Evolutionary conservation across 1,139 yeast species (phyloP), one percentile per base, ranked within the genome.

Genomic region (Casaregolazyma suthepensis): DNA sequence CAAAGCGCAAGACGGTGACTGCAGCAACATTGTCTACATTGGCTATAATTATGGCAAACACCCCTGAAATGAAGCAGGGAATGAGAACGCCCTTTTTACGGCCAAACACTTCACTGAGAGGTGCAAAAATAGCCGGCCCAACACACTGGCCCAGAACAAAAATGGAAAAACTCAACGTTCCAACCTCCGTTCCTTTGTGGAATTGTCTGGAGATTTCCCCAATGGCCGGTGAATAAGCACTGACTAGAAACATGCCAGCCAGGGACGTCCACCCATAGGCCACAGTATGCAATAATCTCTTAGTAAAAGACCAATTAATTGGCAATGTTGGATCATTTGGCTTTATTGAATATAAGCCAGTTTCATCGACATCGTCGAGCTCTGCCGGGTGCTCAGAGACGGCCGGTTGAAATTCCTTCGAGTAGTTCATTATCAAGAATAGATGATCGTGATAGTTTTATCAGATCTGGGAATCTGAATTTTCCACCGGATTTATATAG

Each of bases 51-150:
- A 63, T 57, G 15, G 66, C 59, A 26, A 65, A 54, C 4, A 63
- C 22, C 72, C 48, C 85, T 74, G 67, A 84, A 12, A 86, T 66
- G 13, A 79, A 74, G 56, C 83, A 76, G 0, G 90, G 85, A 43
- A 80, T 70, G 50, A 85, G 70, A 61, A 83, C 87, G 0, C 88
- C 88, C 1, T 81, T 72, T 61, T 83, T 81, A 55, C 96, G 75
- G 7, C 96, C 96, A 54, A 81, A 79, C 58, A 84, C 80, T 66
- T 87, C 96, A 15, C 91, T 83, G 44, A 87, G 69, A 3, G 96
- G 96, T 3, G 91, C 88, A 74, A 90, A 79, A 44, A 87, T 69
- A 59, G 87, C 71, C 0, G 96, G 95, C 3, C 95, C 96, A 38
- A 81, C 71, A n/a, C 85, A 83, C 61, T 86, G 75, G 1, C 95